Evolutionary conservation across 2,329 filamentous ascomycete genomes (phyloP), one percentile per base, ranked within the genome.

Genomic region (Boeremia lycopersici): DNA sequence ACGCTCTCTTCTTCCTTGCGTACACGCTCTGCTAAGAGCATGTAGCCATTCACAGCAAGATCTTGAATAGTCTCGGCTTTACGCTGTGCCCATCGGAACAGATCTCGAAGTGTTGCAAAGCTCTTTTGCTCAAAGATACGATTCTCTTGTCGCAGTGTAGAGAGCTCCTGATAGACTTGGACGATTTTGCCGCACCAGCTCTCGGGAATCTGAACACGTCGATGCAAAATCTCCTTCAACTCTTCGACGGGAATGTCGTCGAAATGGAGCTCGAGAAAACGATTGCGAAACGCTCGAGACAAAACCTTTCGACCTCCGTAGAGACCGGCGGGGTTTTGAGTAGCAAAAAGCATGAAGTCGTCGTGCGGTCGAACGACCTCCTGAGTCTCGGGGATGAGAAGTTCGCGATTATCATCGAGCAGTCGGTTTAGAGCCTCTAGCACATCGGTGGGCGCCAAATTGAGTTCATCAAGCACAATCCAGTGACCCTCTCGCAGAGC

Each of bases 401-500:
- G 84, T 74, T 99, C 95, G 56, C 95, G 84, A 65, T 99, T 99
- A 70, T 99, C 95, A 66, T 99, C 95, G 0, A 99, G 81, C 0
- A 99, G 83, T 65, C 95, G 88, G 75, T 99, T 99, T 34, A 99
- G 81, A 0, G 95, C 95, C 77, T 99, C 95, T 0, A 99, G 81
- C 19, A 99, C 93, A 78, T 99, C 95, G 0, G 93, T 98, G 0
- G 96, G 95, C 0, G 96, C 96, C 69, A 99, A 77, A 70, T 99
- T 99, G 52, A 99, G 82, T 74, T 99, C 96, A 70, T 99, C 95
- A 1, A 99, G 86, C 17, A 99, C 93, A 58, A 99, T 96, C 95
- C 95, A 99, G 70, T 96, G 90, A 9, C 95, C 95, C 71, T 96
- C 87, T 40, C 93, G 85, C 72, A 99, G 85, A 4, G 95, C 95